Evolutionary conservation across 495 filamentous ascomycete species (phyloP).

Genomic region (Tuber umbilicatum): DNA sequence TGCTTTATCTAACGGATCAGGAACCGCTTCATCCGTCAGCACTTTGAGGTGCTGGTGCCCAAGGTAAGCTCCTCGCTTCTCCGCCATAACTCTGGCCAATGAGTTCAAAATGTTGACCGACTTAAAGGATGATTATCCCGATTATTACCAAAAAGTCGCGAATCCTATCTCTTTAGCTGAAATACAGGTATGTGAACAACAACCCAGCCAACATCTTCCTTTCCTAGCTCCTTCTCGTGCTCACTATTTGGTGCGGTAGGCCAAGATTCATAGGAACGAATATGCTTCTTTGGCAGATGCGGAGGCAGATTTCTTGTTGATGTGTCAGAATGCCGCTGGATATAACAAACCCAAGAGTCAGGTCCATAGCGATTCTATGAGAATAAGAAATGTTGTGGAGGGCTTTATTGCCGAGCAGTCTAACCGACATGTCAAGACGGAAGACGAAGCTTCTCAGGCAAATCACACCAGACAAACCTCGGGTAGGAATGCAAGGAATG

Average conservation of each 20-base stretch:
- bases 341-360: constrained; percentile 43
- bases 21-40: constrained; percentile 38
- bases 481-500: constrained; percentile 19
- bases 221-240: constrained; percentile 9
- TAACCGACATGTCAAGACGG: constrained; percentile 26
- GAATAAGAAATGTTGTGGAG: constrained; percentile 36
- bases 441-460: constrained; percentile 22
- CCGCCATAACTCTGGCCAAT: constrained; percentile 1
- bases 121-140: constrained; percentile 46
- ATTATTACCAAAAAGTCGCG: constrained; percentile 53
- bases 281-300: constrained; percentile 35
- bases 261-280: constrained; percentile 34
- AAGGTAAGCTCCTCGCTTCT: constrained; percentile 33
- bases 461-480: constrained; percentile 16
- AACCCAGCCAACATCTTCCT: neutral
- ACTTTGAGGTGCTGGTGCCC: constrained; percentile 40
- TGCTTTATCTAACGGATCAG: constrained; percentile 30
- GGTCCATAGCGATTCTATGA: constrained; percentile 39
- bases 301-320: constrained; percentile 36
- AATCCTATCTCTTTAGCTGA: constrained; percentile 54
- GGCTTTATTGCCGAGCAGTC: constrained; percentile 36
- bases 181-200: constrained; percentile 46
- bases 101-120: constrained; percentile 19
- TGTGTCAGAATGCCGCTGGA: constrained; percentile 40
- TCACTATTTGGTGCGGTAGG: constrained; percentile 27